Conservation (phyloP, 2,329 filamentous ascomycete genomes). For the Hymenoscyphus albidus region DNA sequence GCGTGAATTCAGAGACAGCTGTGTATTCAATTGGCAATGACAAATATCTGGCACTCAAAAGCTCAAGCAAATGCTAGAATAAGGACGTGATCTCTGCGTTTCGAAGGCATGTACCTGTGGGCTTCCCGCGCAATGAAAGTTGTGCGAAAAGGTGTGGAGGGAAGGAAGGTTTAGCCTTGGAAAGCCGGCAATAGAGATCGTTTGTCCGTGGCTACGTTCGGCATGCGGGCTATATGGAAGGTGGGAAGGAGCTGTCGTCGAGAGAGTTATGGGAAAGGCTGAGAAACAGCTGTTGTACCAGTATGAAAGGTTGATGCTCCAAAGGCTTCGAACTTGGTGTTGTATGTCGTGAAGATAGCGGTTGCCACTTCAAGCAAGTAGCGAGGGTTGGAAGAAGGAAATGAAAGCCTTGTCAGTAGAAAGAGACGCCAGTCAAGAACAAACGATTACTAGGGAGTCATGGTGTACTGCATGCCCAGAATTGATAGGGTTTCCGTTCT, state of each 20-base stretch:
- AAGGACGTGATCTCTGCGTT: neutral
- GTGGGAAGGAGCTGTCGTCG: constrained; percentile 1
- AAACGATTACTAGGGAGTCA: neutral
- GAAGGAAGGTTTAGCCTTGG: neutral
- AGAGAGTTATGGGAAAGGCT: neutral
- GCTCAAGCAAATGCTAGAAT: neutral
- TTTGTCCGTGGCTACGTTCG: neutral
- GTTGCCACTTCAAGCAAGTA: neutral
- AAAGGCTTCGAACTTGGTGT: neutral
- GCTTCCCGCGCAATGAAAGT: neutral
- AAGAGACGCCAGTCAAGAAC: neutral
- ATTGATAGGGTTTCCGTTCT: neutral
- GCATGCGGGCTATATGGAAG: constrained; percentile 20
- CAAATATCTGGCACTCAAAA: neutral
- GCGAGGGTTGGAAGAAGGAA: neutral
- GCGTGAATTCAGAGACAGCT: neutral
- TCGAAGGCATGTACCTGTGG: too few species aligned
- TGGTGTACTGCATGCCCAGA: neutral
- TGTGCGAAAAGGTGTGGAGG: neutral
- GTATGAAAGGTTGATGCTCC: neutral
- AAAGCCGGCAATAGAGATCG: neutral
- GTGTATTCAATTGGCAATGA: neutral
- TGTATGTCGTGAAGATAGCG: neutral
- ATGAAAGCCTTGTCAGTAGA: neutral
- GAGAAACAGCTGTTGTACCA: neutral